Base-by-base conservation (phyloP, 164 flowering plant species). In the Sedum album region DNA sequence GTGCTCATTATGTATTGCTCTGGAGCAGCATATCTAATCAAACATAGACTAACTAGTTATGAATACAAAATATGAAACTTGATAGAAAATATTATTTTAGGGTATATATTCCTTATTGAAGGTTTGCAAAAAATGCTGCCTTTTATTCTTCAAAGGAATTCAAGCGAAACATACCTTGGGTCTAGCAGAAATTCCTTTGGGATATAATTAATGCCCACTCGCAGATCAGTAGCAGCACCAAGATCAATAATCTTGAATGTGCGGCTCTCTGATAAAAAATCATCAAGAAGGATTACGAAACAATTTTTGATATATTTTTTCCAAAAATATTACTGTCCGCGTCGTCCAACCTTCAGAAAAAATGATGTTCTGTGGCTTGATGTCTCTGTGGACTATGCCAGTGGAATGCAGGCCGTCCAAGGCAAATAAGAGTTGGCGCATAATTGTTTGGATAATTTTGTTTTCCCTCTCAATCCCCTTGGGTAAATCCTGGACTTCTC, bases 211-310 rank as follows among this genome's bases (percentile, higher is more conserved):
- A 49, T 49, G 26, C 25, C 26, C 8, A 21, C 55, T 49, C 55
- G 55, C 23, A 49, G 55, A 49, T 49, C 55, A 49, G 55, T 9
- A 49, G 55, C 25, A 20, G 55, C 99, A 62, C 99, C 99, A 65
- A 94, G 96, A 83, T 94, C 99, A 73, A 94, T 94, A 73, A 94
- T 91, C 81, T 94, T 94, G 82, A 94, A 94, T 53, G 88, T 84
- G 13, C 96, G 89, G 72, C 93, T 73, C n/a, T 85, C 98, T 94
- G 89, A 55, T 55, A 67, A 75, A 20, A 63, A 66, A 76, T 44
- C 42, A 38, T 38, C 10, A 38, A 39, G 42, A 39, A 2, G 13
- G 6, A 38, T 6, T 38, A 38, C 6, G 41, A 38, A n/a, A n/a
- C n/a, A n/a, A n/a, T n/a, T n/a, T n/a, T n/a, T n/a, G n/a, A n/a